These are phyloP conservation scores for Clavariopsis aquatica DNA, from an alignment of 495 filamentous ascomycete genomes.

Conservation along the genomic window DNA sequence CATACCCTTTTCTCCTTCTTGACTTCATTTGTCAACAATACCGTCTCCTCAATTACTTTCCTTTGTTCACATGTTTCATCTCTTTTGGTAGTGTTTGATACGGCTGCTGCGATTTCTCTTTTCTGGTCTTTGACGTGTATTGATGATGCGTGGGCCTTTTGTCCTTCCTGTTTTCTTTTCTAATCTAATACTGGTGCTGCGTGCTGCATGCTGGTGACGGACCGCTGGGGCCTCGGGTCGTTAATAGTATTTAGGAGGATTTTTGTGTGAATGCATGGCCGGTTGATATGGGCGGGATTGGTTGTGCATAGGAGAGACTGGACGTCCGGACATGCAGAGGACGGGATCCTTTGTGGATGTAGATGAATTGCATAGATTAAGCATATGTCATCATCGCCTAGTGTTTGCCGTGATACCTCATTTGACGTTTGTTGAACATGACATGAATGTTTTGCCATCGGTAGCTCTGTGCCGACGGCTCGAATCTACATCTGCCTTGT, in stretches of 20 bases:
- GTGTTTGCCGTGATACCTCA: too few relatives aligned
- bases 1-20: neutral
- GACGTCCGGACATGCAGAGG: neutral
- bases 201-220: slow-evolving; percentile 20
- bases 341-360: slow-evolving; percentile 2
- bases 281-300: neutral
- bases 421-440: too few relatives aligned
- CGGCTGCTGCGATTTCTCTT: slow-evolving; percentile 11
- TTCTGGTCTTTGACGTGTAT: slow-evolving; percentile 6
- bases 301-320: neutral
- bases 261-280: slow-evolving; percentile 3
- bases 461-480: too few relatives aligned
- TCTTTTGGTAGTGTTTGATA: slow-evolving; percentile 19
- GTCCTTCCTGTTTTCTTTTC: slow-evolving; percentile 19
- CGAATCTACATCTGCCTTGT: too few relatives aligned
- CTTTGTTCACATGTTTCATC: slow-evolving; percentile 11
- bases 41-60: neutral
- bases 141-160: slow-evolving; percentile 23
- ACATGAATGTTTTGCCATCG: too few relatives aligned
- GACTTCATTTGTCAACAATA: neutral
- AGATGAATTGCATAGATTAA: neutral
- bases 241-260: slow-evolving; percentile 8
- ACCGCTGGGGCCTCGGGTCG: slow-evolving; percentile 2
- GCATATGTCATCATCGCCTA: neutral
- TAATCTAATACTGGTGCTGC: slow-evolving; percentile 35